A percentile compares a stretch with the other conserved stretches of the same genome.
phyloP scores from a whole-genome alignment of 176 grass and related monocot species.

The Guadua angustifolia region DNA sequence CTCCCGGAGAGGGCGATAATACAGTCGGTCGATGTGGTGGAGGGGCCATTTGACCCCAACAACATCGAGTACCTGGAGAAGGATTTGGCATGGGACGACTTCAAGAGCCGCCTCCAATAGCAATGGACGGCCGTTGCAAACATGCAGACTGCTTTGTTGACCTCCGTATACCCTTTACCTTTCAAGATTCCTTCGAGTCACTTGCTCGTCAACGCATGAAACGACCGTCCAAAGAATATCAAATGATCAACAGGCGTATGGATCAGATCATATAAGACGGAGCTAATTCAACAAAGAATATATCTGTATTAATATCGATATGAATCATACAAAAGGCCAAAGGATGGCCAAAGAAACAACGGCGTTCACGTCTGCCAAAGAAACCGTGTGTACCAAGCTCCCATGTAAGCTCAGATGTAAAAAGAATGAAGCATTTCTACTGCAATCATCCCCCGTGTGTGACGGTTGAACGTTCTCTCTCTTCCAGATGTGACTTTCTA shows the following conservation, averaged over 20 bases:
- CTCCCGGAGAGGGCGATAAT: constrained; percentile 77
- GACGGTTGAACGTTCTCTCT: constrained; percentile 17
- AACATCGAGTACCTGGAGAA: constrained; percentile 81
- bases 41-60: constrained; percentile 69
- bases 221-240: background rate
- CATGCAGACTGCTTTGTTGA: background rate
- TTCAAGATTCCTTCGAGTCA: background rate
- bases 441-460: constrained; percentile 37
- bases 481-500: background rate
- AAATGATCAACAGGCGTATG: background rate
- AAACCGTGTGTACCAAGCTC: constrained; percentile 38
- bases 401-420: constrained; percentile 15
- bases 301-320: constrained; percentile 33
- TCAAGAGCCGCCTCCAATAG: constrained; percentile 60
- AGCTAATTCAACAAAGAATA: constrained; percentile 36
- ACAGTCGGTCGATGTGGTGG: constrained; percentile 70
- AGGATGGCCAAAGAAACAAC: constrained; percentile 41
- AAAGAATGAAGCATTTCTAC: constrained; percentile 35
- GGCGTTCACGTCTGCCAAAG: background rate
- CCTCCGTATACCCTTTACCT: background rate
- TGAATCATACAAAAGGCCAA: constrained; percentile 42
- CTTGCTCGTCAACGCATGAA: background rate
- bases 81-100: constrained; percentile 59
- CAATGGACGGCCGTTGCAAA: background rate
- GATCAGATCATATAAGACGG: too few species aligned